Evolutionary conservation across 2,329 filamentous ascomycete species (phyloP), one percentile per base, ranked within the genome.

Genomic region (Pestalotiopsis sp.): DNA sequence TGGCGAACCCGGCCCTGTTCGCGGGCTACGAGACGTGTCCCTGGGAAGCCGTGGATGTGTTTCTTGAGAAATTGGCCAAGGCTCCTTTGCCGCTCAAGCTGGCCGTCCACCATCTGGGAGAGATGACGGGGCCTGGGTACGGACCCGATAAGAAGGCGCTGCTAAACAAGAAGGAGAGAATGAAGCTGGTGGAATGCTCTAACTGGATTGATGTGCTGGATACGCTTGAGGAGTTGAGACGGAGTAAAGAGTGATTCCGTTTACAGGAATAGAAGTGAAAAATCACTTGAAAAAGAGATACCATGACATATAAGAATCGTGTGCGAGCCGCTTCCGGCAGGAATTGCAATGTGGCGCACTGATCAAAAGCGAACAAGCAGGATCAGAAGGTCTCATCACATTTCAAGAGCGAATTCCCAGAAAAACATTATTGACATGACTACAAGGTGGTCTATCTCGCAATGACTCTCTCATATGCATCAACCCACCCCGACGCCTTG

Each of bases 1-100:
- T 93, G 57, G 83, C 89, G 73, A 92, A 93, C 78, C 91, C 91
- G 1, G 88, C 89, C 3, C 79, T 93, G 64, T 93, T 91, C 78
- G 85, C 87, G 0, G 85, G 88, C 61, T 75, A 85, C 73, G 78
- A 84, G 4, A 79, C 83, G 25, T 91, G 90, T 70, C 86, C 90
- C 2, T 90, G 87, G 86, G 84, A 87, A 62, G 89, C 87, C 1
- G 85, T 92, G 27, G 88, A 90, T 74, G 79, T 82, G 14, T 92
- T 93, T 76, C 81, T 93, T 81, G 85, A 82, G 69, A 85, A 87
- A 69, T 85, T 85, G 11, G 84, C 88, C 11, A 82, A 83, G 52
- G 83, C 83, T 1, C 90, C 90, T 5, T 81, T 92, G 36, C 90
- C 90, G 2, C 85, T 89, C 71, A 90, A 90, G 77, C 80, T 93